Evolutionary conservation across 1,284 basidiomycete genomes (phyloP).

Genomic region (Microbotryum scabiosae): DNA sequence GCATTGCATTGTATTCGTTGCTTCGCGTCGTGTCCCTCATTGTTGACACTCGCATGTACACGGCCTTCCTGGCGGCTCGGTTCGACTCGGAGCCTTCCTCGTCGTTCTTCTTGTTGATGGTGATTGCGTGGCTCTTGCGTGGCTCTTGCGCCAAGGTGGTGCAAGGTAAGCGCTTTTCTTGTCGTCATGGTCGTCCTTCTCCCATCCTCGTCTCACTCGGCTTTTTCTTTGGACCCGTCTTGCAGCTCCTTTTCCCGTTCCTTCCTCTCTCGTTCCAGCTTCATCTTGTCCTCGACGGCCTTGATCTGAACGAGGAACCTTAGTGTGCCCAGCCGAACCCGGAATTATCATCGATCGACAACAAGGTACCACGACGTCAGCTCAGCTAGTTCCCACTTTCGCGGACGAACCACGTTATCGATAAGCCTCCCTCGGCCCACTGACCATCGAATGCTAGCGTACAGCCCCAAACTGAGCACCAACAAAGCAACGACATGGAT

Average conservation of each 20-base stretch:
- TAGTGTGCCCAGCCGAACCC: not conserved
- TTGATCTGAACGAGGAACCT: conserved; percentile 26
- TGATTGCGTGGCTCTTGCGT: too few relatives aligned
- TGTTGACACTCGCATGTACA: too few relatives aligned
- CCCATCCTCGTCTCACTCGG: not conserved
- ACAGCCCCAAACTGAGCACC: conserved; percentile 37
- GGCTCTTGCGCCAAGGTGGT: too few relatives aligned
- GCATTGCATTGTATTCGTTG: too few relatives aligned
- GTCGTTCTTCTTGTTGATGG: too few relatives aligned
- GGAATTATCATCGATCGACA: too few relatives aligned
- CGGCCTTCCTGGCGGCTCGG: too few relatives aligned
- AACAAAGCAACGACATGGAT: conserved; percentile 39
- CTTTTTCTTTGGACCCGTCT: conserved; percentile 5
- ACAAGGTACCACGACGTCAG: not conserved
- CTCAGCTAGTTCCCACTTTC: not conserved
- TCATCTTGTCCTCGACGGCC: conserved; percentile 20
- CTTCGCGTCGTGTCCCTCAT: too few relatives aligned
- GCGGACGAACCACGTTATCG: not conserved
- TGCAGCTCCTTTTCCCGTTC: not conserved
- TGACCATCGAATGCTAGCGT: conserved; percentile 40
- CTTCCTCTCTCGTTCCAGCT: conserved; percentile 14
- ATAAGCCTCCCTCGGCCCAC: conserved; percentile 5
- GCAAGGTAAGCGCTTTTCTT: too few relatives aligned
- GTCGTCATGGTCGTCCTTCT: too few relatives aligned
- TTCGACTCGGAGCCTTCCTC: too few relatives aligned